phyloP scores from a whole-genome alignment of 2,329 filamentous ascomycete genomes.

The Fusarium sp. region DNA sequence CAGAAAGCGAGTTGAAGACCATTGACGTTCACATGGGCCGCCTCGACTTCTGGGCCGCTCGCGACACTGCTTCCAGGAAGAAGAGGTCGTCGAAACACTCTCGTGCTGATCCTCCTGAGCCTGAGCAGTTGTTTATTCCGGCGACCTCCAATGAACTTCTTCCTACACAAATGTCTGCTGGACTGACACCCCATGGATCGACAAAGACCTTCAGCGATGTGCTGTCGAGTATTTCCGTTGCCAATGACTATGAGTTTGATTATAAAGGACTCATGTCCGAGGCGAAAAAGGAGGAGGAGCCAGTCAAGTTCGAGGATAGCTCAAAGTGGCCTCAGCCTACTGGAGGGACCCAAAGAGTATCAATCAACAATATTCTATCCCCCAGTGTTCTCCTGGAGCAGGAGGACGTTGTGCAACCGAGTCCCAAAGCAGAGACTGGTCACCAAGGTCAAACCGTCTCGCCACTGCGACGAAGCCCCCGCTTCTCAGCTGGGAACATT shows the following conservation, averaged over 20 bases:
- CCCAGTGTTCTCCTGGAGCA: neutral
- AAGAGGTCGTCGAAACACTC: neutral
- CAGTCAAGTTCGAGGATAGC: neutral
- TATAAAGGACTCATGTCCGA: neutral
- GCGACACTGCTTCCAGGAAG: neutral
- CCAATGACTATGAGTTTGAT: neutral
- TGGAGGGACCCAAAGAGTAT: neutral
- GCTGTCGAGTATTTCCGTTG: neutral
- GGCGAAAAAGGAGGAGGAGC: neutral
- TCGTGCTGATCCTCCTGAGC: neutral
- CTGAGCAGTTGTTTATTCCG: neutral
- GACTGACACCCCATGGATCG: neutral
- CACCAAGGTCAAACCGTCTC: neutral
- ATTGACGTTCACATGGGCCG: constrained; percentile 45
- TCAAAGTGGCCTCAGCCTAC: neutral
- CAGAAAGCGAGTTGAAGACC: constrained; percentile 33
- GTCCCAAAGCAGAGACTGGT: neutral
- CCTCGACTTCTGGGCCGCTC: constrained; percentile 13
- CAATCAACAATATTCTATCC: neutral
- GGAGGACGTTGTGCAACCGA: neutral
- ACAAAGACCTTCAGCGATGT: neutral
- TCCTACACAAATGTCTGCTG: neutral
- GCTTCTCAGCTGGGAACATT: neutral
- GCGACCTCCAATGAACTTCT: neutral
- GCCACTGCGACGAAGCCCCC: neutral